Percentiles rank a stretch among this genome's conserved stretches.
These are phyloP conservation scores for Francoa sonchifolia DNA, from an alignment of 441 rosid genomes.

Conservation along the genomic window DNA sequence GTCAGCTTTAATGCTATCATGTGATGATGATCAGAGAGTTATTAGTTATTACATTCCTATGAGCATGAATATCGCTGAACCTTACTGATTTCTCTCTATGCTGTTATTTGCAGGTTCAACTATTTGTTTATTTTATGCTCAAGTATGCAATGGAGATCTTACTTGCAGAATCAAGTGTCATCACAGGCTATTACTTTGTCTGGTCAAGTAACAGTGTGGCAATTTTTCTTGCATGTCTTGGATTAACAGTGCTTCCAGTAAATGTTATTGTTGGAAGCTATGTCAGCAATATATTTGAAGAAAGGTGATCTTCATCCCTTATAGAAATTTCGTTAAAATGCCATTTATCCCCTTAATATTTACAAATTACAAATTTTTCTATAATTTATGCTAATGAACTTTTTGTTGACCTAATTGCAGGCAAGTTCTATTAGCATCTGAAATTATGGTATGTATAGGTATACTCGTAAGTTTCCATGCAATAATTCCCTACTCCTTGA, in stretches of 20 bases:
- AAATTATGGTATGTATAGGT: conserved; percentile 35
- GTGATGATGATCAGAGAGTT: no score
- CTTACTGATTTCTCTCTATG: no score
- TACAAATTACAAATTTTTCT: no score
- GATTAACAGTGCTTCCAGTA: conserved; percentile 46
- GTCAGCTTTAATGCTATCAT: no score
- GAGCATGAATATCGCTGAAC: no score
- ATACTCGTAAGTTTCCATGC: conserved; percentile 36
- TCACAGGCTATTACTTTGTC: conserved; percentile 30
- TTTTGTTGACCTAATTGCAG: conserved; percentile 19
- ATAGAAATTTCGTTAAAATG: background rate
- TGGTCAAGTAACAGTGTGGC: conserved; percentile 40
- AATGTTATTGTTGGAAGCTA: conserved; percentile 36
- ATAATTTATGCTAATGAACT: background rate
- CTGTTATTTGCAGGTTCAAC: conserved; percentile 30
- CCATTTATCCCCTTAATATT: no score
- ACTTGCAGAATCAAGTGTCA: conserved; percentile 41
- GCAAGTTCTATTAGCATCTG: conserved; percentile 36
- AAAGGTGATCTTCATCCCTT: conserved; percentile 30
- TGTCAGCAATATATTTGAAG: conserved; percentile 46
- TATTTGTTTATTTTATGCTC: conserved; percentile 42
- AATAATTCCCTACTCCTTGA: conserved; percentile 25
- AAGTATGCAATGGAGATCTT: conserved; percentile 48
- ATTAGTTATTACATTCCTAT: no score
- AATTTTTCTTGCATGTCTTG: conserved; percentile 41